Base-by-base conservation (phyloP, 2,329 filamentous ascomycete genomes). In the Talaromyces sp. region DNA sequence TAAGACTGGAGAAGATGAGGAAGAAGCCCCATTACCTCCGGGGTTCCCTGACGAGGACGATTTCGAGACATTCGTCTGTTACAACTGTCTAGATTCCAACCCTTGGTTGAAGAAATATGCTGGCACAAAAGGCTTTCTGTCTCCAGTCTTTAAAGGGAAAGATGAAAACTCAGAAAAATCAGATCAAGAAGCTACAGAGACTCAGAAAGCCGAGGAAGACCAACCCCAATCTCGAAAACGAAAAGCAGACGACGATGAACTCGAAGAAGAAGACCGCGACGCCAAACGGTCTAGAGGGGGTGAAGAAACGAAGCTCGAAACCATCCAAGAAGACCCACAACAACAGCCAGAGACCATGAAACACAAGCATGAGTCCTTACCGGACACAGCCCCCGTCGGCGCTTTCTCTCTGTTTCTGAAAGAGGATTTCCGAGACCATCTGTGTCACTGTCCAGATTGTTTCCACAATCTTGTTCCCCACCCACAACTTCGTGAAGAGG, bases 41-140 rank as follows among this genome's bases (percentile, higher is more conserved):
- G 91, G 91, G 0, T 99, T 99, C 66, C 94, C 94, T 0, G 81
- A 83, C 0, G 93, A 97, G 68, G 91, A 96, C 29, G 86, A 89
- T 31, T 99, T 99, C 65, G 91, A 95, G 57, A 85, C 88, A 29
- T 89, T 97, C 69, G 83, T 99, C 41, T 99, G 94, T 79, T 96
- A 94, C 79, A 95, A 96, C 71, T 99, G 94, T 67, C 83, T 96
- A 14, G 87, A 92, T 46, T 85, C 91, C 1, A 85, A 92, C 67
- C 90, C 92, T 0, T 99, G 94, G 94, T 88, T 97, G 73, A 95
- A 93, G 77, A 81, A 82, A 64, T 97, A 97, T 71, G 92, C 90
- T 6, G 88, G 89, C 1, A 85, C 89, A 0, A 71, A 85, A 0
- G 92, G 92, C 0, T 97, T 99, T 69, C 79, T 97, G 0, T 80